phyloP scores from a whole-genome alignment of 139 green algal genomes.

The Tetradesmus obliquus region DNA sequence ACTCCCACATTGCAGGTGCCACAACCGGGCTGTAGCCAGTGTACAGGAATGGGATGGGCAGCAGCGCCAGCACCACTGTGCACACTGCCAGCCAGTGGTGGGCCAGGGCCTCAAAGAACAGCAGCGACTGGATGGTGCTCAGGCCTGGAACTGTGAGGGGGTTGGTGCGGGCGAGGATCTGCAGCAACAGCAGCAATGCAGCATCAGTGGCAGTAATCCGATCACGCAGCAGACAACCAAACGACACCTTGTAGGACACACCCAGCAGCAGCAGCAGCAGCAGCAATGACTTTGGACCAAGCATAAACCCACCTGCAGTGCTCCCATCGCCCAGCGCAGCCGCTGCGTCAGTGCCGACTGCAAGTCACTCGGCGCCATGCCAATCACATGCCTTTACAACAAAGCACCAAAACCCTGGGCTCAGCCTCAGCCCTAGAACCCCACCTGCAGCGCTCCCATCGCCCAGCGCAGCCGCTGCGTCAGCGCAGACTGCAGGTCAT shows the following conservation, averaged over 20 bases:
- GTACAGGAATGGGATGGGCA: constrained; percentile 36
- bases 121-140: background rate
- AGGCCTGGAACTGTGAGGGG: background rate
- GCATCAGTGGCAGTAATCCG: background rate
- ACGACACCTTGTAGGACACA: too few relatives aligned
- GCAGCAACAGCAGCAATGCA: background rate
- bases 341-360: background rate
- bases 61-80: background rate
- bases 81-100: background rate
- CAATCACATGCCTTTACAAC: too few relatives aligned
- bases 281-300: too few relatives aligned
- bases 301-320: background rate
- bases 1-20: background rate
- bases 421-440: background rate
- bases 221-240: background rate
- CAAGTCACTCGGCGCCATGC: background rate
- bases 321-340: constrained; percentile 28
- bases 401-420: too few relatives aligned
- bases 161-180: background rate
- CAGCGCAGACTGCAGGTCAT: background rate
- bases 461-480: constrained; percentile 26
- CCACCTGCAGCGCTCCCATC: constrained; percentile 9
- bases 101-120: constrained; percentile 2
- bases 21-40: constrained; percentile 6
- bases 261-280: background rate